These are phyloP conservation scores for Kazachstania kunashirensis DNA, from an alignment of 805 yeast genomes.

Conservation along the genomic window DNA sequence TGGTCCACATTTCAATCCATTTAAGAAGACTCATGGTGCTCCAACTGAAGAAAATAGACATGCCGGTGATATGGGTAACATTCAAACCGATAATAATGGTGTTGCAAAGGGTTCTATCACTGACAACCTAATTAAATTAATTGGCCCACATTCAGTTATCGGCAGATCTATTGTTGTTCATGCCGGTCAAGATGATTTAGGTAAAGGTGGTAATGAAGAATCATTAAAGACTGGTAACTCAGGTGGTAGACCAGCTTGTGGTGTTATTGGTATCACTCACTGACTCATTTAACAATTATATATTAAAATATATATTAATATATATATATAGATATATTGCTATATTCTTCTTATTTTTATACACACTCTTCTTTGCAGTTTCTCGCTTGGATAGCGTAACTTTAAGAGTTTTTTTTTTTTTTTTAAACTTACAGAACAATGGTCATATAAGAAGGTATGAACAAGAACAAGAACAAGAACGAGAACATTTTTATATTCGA, in stretches of 20 bases:
- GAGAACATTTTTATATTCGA: no score
- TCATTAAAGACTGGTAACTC: conserved; percentile 95
- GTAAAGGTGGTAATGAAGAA: conserved; percentile 87
- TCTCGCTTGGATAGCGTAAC: no score
- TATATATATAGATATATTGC: no score
- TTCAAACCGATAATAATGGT: conserved; percentile 78
- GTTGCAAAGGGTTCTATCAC: conserved; percentile 82
- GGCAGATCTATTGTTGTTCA: conserved; percentile 96
- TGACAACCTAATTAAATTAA: conserved; percentile 66
- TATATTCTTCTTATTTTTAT: no score
- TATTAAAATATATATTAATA: no score
- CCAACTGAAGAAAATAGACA: conserved; percentile 49
- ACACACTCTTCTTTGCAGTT: no score
- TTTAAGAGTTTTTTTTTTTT: no score
- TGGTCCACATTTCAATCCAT: conserved; percentile 96
- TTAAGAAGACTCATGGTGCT: conserved; percentile 81
- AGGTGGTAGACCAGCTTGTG: conserved; percentile 97
- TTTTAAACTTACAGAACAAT: no score
- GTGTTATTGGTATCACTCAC: conserved; percentile 67
- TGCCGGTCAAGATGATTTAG: conserved; percentile 86
- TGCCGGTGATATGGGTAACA: conserved; percentile 90
- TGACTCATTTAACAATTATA: no score
- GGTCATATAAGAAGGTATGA: no score
- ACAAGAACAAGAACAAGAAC: neutral
- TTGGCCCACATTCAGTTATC: conserved; percentile 78